A percentile compares a stretch with the other conserved stretches of the same genome.
phyloP scores from a whole-genome alignment of 495 filamentous ascomycete species.

The Aspergillus cavernicola region DNA sequence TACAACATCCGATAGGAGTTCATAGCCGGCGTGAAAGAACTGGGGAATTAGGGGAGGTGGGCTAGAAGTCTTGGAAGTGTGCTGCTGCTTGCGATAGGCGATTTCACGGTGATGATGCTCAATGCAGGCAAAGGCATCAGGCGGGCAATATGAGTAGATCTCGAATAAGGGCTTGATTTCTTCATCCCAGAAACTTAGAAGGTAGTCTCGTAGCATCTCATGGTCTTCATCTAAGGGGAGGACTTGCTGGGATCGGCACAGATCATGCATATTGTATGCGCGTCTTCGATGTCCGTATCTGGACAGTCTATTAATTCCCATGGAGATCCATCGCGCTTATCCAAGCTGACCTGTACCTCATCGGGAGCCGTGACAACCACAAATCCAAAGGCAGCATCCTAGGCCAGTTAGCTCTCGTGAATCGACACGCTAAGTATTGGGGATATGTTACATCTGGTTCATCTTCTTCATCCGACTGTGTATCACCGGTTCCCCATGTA shows the following conservation, averaged over 20 bases:
- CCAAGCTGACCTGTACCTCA: slow-evolving; percentile 12
- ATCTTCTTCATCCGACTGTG: slow-evolving; percentile 14
- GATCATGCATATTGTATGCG: slow-evolving; percentile 20
- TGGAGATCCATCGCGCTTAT: slow-evolving; percentile 5
- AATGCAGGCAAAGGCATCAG: slow-evolving; percentile 21
- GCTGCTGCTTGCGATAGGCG: slow-evolving; percentile 22
- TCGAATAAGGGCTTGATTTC: slow-evolving; percentile 18
- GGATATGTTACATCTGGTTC: neutral
- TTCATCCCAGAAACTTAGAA: slow-evolving; percentile 11
- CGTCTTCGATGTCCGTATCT: slow-evolving; percentile 19
- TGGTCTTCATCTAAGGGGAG: slow-evolving; percentile 24
- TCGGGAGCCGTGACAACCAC: slow-evolving; percentile 27
- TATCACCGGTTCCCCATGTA: slow-evolving; percentile 12
- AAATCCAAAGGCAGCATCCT: slow-evolving; percentile 23
- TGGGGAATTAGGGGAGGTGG: slow-evolving; percentile 13
- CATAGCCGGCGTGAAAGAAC: neutral
- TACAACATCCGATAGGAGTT: slow-evolving; percentile 6
- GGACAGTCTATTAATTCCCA: slow-evolving; percentile 16
- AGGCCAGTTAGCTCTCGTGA: neutral
- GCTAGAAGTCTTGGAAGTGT: slow-evolving; percentile 7
- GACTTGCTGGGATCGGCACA: slow-evolving; percentile 15
- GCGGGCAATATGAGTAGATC: slow-evolving; percentile 20
- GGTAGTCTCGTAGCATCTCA: slow-evolving; percentile 15
- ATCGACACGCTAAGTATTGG: neutral
- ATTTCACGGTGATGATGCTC: slow-evolving; percentile 23